These are phyloP conservation scores for Isatis lusitanica DNA, from an alignment of 441 rosid genomes.

Conservation along the genomic window DNA sequence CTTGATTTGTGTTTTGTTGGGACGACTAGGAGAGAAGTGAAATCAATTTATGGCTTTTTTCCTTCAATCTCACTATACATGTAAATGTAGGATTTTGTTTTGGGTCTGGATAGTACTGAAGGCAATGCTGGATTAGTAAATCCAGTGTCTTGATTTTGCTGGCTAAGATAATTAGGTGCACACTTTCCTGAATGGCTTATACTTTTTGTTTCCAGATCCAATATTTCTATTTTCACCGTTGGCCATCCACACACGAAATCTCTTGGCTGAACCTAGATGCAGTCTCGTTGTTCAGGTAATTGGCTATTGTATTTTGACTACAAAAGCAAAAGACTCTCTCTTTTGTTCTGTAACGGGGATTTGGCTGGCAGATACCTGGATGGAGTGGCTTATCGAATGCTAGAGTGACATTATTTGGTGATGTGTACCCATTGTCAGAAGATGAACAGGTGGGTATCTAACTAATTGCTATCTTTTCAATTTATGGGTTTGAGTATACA, in stretches of 20 bases:
- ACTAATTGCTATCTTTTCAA: neutral
- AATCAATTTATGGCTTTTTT: neutral
- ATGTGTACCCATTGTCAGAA: constrained; percentile 84
- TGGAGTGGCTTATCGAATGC: constrained; percentile 99
- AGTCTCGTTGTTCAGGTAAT: constrained; percentile 92
- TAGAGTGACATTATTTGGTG: constrained; percentile 94
- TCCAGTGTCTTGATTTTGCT: neutral
- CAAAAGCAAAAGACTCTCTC: constrained; percentile 9
- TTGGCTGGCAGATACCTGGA: constrained; percentile 76
- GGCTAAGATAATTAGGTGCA: constrained; percentile 11
- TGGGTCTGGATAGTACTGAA: constrained; percentile 5
- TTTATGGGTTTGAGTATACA: neutral
- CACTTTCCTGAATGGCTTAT: neutral
- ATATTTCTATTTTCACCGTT: constrained; percentile 89
- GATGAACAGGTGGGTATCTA: constrained; percentile 66
- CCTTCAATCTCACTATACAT: neutral
- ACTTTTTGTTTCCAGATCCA: constrained; percentile 63
- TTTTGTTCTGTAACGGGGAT: constrained; percentile 30
- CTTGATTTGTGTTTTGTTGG: constrained; percentile 15
- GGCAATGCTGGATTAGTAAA: constrained; percentile 10
- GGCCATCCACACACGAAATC: constrained; percentile 91
- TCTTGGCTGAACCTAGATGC: constrained; percentile 91
- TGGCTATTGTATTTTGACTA: constrained; percentile 7
- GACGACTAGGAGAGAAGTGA: neutral
- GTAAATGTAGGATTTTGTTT: neutral